These are phyloP conservation scores for Pleurotus cornucopiae DNA, from an alignment of 768 basidiomycete genomes.

Conservation along the genomic window DNA sequence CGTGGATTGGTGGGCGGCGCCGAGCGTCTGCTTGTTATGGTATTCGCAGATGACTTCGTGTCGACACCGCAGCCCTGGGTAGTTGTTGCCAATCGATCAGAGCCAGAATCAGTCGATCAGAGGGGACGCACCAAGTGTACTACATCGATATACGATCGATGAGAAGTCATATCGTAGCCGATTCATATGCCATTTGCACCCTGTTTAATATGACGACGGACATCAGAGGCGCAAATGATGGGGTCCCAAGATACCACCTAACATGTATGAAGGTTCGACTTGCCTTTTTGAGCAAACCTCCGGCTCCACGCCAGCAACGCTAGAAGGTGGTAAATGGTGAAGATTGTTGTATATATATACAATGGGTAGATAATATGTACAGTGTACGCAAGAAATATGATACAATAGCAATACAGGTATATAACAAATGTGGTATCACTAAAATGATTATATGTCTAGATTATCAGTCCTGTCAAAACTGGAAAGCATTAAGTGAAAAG, in stretches of 20 bases:
- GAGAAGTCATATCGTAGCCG: constrained; percentile 5
- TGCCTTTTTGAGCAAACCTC: not conserved
- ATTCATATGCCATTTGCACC: constrained; percentile 5
- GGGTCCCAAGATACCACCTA: constrained; percentile 6
- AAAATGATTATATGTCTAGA: constrained; percentile 12
- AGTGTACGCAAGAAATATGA: constrained; percentile 5
- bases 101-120: constrained; percentile 9
- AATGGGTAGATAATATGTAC: constrained; percentile 3
- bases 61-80: constrained; percentile 2
- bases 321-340: not conserved
- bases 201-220: constrained; percentile 9
- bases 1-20: constrained; percentile 1
- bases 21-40: not conserved
- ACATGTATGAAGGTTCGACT: constrained; percentile 5
- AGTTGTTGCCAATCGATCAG: constrained; percentile 3
- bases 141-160: constrained; percentile 7
- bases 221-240: constrained; percentile 7
- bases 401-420: constrained; percentile 16
- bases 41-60: constrained; percentile 3
- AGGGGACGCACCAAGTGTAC: not conserved
- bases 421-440: constrained; percentile 16
- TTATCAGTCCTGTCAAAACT: constrained; percentile 9
- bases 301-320: not conserved
- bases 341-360: constrained; percentile 6
- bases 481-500: constrained; percentile 5